Base-by-base conservation (phyloP, 441 rosid species). In the Gossypium laxum region DNA sequence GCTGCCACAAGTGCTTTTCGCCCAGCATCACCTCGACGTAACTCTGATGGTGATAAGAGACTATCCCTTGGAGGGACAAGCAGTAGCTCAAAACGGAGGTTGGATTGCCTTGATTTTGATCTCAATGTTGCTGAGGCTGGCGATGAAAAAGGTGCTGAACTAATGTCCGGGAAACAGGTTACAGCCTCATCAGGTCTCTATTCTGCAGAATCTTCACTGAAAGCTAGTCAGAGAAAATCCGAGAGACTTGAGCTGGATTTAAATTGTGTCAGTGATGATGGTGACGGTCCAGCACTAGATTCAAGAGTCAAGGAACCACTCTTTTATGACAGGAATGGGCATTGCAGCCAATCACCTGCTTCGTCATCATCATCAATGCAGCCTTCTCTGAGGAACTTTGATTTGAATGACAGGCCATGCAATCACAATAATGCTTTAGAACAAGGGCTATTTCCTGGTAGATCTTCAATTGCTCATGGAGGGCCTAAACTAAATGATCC, bases 361-460 rank as follows among this genome's bases (percentile, higher is more conserved):
- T 87, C 96, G 26, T 85, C 96, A 6, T 87, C 91, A 7, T 91
- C 97, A 10, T 82, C 89, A 15, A 73, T 81, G 88, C 97, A 82
- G 83, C 92, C 84, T 55, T 78, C 81, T 26, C 71, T 81, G 67
- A 88, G 91, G 83, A 95, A 88, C 82, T 83, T 95, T 65, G 96
- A 95, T 85, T 83, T 95, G 86, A 95, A 95, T 76, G 97, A 95
- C 75, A 82, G 87, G 58, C 98, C 99, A 15, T 74, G 72, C 69
- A 70, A 79, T 73, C 82, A 76, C 48, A 85, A 56, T n/a, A 89
- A 87, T 67, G 74, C 85, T 71, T 79, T 81, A 17, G 90, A 90
- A 61, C 89, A 77, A 66, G 88, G 81, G 52, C 72, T 76, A 11
- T 71, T 75, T 76, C 73, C 57, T 50, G 75, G 81, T 63, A 82